Conservation (phyloP, 345 rosid species). For the Citrus unshiu region DNA sequence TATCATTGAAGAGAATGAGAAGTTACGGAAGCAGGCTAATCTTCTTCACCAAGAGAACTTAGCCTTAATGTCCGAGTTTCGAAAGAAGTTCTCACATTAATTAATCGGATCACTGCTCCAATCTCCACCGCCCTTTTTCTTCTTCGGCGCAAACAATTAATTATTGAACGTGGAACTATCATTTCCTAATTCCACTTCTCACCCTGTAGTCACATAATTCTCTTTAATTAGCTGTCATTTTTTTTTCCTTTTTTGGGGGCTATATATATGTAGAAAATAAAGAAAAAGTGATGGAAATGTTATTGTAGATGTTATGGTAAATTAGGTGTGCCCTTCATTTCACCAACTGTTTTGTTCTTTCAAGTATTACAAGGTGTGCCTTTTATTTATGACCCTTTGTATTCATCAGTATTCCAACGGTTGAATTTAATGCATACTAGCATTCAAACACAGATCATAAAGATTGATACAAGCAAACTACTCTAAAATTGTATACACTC, state of each 20-base stretch:
- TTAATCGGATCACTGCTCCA: constrained; percentile 21
- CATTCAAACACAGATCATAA: too few relatives aligned
- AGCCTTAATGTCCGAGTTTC: constrained; percentile 43
- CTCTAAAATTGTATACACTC: background rate
- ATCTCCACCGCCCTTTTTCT: constrained; percentile 22
- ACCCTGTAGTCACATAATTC: background rate
- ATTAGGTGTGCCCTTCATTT: background rate
- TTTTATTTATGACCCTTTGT: too few relatives aligned
- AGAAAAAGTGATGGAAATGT: background rate
- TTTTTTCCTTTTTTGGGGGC: background rate
- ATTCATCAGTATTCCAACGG: too few relatives aligned
- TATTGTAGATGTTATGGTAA: background rate
- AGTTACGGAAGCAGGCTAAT: constrained; percentile 48
- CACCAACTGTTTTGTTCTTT: too few relatives aligned
- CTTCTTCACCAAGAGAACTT: constrained; percentile 58
- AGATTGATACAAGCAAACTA: background rate
- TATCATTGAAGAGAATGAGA: constrained; percentile 62
- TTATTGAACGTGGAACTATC: background rate
- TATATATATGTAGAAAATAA: background rate
- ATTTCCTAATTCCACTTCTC: background rate
- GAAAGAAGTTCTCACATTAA: constrained; percentile 33
- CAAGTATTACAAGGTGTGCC: too few relatives aligned
- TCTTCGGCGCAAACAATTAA: constrained; percentile 16
- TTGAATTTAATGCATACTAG: too few relatives aligned
- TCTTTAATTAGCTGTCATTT: background rate